phyloP scores from a whole-genome alignment of 2,329 filamentous ascomycete species.

The Ophiostoma piceae region DNA sequence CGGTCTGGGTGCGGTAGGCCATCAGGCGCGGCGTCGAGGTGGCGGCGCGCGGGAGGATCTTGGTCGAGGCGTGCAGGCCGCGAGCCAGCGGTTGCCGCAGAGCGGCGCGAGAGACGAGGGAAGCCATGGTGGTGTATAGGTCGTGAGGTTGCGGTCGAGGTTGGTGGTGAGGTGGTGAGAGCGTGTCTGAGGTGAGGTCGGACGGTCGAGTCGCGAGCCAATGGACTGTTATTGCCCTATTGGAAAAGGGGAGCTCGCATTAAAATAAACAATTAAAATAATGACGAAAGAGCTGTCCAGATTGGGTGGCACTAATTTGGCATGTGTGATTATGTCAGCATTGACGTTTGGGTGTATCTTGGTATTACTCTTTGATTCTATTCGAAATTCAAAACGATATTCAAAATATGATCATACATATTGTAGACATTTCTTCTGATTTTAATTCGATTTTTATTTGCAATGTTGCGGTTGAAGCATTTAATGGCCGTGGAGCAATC shows the following conservation, averaged over 20 bases:
- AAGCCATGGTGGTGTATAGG: conserved; percentile 18
- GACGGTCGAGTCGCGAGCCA: neutral
- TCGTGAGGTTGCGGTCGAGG: neutral
- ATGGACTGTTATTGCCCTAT: neutral
- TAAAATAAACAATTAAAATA: conserved; percentile 11
- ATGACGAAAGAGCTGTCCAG: conserved; percentile 11
- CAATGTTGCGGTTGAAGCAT: neutral
- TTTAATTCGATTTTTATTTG: too few relatives aligned
- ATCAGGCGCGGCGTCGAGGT: neutral
- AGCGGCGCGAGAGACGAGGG: conserved; percentile 21
- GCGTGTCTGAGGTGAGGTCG: neutral
- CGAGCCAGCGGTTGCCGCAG: conserved; percentile 19
- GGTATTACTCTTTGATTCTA: too few relatives aligned
- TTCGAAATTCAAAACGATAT: too few relatives aligned
- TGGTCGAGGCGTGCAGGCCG: neutral
- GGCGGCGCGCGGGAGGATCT: conserved; percentile 2
- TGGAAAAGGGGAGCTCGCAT: neutral
- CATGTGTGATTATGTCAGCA: neutral
- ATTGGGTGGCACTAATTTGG: conserved; percentile 6
- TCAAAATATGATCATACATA: too few relatives aligned
- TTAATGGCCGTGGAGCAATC: neutral
- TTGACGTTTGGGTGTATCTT: too few relatives aligned
- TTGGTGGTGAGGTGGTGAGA: neutral
- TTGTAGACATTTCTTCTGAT: neutral
- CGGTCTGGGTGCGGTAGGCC: conserved; percentile 4